These are phyloP conservation scores for Xylariaceae sp. DNA, from an alignment of 2,329 filamentous ascomycete species.

Conservation along the genomic window DNA sequence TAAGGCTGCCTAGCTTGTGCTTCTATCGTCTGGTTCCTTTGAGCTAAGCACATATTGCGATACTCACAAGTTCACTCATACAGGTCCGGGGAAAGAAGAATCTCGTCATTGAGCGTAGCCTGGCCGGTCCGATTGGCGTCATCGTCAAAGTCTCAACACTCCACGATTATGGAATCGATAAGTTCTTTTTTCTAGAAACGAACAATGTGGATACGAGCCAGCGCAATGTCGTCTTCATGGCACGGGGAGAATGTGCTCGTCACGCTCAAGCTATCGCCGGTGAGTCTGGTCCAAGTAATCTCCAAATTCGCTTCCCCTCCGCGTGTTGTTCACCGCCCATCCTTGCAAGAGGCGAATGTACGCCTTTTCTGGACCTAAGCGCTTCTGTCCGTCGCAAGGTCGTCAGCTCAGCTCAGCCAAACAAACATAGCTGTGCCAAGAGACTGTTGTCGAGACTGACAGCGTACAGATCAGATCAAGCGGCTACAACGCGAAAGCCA, in stretches of 20 bases:
- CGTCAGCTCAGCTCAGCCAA: background rate
- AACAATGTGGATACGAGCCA: constrained; percentile 92
- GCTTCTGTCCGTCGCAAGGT: no score
- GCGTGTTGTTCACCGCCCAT: no score
- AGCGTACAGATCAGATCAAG: constrained; percentile 76
- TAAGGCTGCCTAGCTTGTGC: constrained; percentile 35
- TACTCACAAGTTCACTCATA: constrained; percentile 18
- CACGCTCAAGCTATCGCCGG: constrained; percentile 85
- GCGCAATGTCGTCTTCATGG: constrained; percentile 91
- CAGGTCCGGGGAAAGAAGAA: constrained; percentile 99
- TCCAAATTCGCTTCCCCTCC: background rate
- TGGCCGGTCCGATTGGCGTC: constrained; percentile 85
- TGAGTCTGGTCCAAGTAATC: constrained; percentile 48
- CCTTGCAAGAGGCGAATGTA: no score
- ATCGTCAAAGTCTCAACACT: constrained; percentile 94
- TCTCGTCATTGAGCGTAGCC: constrained; percentile 83
- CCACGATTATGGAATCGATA: constrained; percentile 96
- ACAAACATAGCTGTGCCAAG: constrained; percentile 46
- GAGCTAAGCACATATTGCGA: constrained; percentile 6
- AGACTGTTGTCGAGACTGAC: constrained; percentile 55
- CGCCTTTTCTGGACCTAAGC: no score
- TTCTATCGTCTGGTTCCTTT: background rate
- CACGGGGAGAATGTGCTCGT: constrained; percentile 81
- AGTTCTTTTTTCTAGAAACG: constrained; percentile 96
- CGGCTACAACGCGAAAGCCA: constrained; percentile 83